phyloP scores from a whole-genome alignment of 2,329 filamentous ascomycete species.

The Chrysosporium queenslandicum region DNA sequence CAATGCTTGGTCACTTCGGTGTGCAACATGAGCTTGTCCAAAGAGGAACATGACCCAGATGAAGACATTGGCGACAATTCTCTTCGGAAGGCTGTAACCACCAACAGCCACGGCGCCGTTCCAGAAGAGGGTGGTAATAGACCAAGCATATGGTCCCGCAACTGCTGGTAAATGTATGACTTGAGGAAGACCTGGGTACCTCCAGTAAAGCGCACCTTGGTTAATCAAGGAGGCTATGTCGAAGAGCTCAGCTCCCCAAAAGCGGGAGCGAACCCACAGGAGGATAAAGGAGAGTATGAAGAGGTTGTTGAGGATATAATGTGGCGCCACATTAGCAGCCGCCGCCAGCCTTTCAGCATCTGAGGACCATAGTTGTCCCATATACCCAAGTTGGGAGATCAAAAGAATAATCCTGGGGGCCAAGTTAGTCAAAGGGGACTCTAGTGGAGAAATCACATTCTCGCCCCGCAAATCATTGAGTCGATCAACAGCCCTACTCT shows the following conservation, averaged over 20 bases:
- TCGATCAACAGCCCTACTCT: not conserved
- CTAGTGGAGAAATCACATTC: not conserved
- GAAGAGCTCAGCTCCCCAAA: constrained; percentile 65
- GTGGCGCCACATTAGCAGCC: constrained; percentile 66
- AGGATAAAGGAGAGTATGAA: constrained; percentile 72
- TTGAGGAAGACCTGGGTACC: constrained; percentile 59
- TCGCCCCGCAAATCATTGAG: not conserved
- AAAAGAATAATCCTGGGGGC: constrained; percentile 57
- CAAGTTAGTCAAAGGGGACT: constrained; percentile 4
- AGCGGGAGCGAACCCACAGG: constrained; percentile 68
- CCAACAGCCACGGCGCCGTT: constrained; percentile 76
- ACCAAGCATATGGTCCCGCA: constrained; percentile 73
- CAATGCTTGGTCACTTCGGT: constrained; percentile 66
- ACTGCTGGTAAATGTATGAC: constrained; percentile 68
- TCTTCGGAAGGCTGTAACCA: constrained; percentile 54
- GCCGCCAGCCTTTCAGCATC: constrained; percentile 53
- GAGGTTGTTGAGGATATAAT: constrained; percentile 80
- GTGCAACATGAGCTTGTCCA: constrained; percentile 63
- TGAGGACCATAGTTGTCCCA: constrained; percentile 63
- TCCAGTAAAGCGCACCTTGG: constrained; percentile 67
- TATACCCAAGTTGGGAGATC: constrained; percentile 64
- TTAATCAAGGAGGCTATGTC: constrained; percentile 75
- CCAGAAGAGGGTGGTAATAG: constrained; percentile 79
- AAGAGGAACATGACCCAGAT: constrained; percentile 75
- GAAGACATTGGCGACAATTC: constrained; percentile 75